phyloP scores from a whole-genome alignment of 257 asterid genomes.

The Plantago elongata region DNA sequence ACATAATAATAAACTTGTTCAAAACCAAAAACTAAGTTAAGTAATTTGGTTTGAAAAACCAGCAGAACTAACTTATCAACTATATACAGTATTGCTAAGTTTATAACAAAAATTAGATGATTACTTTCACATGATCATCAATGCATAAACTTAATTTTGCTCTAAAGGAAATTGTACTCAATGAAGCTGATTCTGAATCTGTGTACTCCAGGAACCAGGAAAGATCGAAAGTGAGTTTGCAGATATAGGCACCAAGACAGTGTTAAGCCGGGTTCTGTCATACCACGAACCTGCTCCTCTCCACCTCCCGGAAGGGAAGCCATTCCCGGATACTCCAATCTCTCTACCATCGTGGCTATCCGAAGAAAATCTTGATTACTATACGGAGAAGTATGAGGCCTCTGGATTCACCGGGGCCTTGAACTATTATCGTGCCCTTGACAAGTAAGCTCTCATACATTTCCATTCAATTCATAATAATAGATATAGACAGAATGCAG shows the following conservation, averaged over 20 bases:
- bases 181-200: not conserved
- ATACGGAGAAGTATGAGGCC: constrained; percentile 39
- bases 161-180: not conserved
- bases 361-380: constrained; percentile 47
- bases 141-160: not conserved
- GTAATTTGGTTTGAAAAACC: too few species aligned
- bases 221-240: constrained; percentile 56
- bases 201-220: constrained; percentile 43
- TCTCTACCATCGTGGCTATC: constrained; percentile 53
- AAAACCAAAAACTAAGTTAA: too few species aligned
- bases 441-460: constrained; percentile 33
- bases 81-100: too few species aligned
- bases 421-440: constrained; percentile 59
- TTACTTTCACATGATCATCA: too few species aligned
- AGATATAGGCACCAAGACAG: constrained; percentile 37
- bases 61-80: too few species aligned
- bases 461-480: too few species aligned
- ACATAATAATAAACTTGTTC: too few species aligned
- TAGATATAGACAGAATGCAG: too few species aligned
- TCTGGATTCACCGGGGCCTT: constrained; percentile 64
- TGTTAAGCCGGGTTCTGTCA: constrained; percentile 35
- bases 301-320: constrained; percentile 40
- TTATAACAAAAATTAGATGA: too few species aligned
- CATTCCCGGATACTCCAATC: constrained; percentile 29
- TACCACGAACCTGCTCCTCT: constrained; percentile 47